Base-by-base conservation (phyloP, 2,329 filamentous ascomycete genomes). In the Proliferodiscus dingleyae region DNA sequence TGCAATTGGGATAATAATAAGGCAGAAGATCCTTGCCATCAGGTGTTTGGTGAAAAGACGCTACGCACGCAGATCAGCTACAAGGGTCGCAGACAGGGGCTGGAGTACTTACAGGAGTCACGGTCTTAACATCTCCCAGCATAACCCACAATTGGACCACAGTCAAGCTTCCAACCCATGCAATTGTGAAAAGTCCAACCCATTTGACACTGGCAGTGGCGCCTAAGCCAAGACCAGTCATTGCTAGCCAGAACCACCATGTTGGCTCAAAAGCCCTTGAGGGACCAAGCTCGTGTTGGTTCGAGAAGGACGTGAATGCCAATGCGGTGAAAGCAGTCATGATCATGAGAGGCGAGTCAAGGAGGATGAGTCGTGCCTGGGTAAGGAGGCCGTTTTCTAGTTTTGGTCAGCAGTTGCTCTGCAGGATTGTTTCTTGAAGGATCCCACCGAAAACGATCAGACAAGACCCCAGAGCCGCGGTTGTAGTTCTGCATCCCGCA, bases 151-250 rank as follows among this genome's bases (percentile, higher is more conserved):
- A 79, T 72, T 98, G 93, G 37, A 98, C 66, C 36, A 91, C 68
- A 29, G 93, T 98, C 69, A 98, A 78, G 67, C 77, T 81, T 52
- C 93, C 93, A 56, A 98, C 89, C 93, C 93, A 98, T 39, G 91
- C 93, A 66, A 96, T 96, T 53, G 93, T 98, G 74, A 98, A 97
- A 42, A 98, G 76, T 41, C 93, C 93, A 62, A 98, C 93, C 93
- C 93, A 98, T 73, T 98, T 98, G 62, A 97, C 90, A 71, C 91
- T 97, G 51, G 84, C 80, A 6, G 93, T 97, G 41, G 91, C 84
- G 52, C 93, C 93, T 41, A 98, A 75, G 29, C 85, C 87, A 34
- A 98, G 71, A 58, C 93, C 93, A 36, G 87, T 94, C 64, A 88
- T 81, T 46, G 78, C 76, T 44, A 98, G 78, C 91, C 93, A 98